Evolutionary conservation across 805 yeast species (phyloP), one percentile per base, ranked within the genome.

Genomic region (Maudiozyma pseudohumilis): DNA sequence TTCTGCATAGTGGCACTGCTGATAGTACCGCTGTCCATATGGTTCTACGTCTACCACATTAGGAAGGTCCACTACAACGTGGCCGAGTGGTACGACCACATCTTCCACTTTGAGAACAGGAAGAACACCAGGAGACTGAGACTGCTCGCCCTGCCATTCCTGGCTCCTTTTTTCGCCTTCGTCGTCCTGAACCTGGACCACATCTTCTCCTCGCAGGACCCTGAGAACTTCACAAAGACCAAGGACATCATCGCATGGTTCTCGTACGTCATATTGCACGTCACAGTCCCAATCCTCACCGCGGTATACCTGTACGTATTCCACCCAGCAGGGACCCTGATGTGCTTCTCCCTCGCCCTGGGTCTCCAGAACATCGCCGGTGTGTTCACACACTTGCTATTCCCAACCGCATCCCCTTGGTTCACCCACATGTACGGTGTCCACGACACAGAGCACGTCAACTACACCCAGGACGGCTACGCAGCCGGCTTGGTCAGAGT

Each of bases 371-470:
- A 77, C 47, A 65, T 77, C 10, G 56, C 65, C 1, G 81, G 83
- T 18, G 77, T 77, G 0, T 28, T 67, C 27, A 79, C 84, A 3
- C 85, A 78, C 53, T 51, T 80, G 26, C 34, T 68, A 5, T 64
- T 77, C 53, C 88, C 88, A 19, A 77, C 74, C 52, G 82, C 85
- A 1, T 82, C 87, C 1, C 87, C 87, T 3, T 76, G 85, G 79
- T 80, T 77, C 53, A 72, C 76, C 33, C 77, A 73, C 50, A 43
- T 74, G 42, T 68, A 79, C 46, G 83, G 85, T 3, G 68, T 69
- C 17, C 70, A 74, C 44, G 69, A 56, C 38, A 46, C 46, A 4
- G 66, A 52, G 40, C 61, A 53, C 8, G 80, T 81, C 2, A 64
- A 68, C 43, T 80, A 79, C 53, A 72, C 70, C 23, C 75, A 75